Conservation (phyloP, 2,329 filamentous ascomycete genomes). For the Acephala macrosclerotiorum region DNA sequence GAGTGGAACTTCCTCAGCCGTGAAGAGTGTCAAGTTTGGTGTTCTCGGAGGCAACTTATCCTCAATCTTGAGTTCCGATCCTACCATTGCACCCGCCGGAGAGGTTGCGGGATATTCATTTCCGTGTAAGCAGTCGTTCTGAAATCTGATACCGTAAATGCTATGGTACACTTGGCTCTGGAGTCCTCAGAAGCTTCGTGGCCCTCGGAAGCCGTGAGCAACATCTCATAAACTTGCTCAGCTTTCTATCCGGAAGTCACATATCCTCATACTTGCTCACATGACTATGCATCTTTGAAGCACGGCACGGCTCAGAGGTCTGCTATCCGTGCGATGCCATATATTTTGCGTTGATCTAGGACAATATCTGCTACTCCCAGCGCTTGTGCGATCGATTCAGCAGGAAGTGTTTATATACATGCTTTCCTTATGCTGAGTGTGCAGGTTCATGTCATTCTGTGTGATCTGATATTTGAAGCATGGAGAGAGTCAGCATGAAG, state of each 20-base stretch:
- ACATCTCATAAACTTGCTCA: background rate
- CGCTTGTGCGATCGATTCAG: background rate
- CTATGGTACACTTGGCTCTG: background rate
- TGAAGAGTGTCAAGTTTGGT: constrained; percentile 4
- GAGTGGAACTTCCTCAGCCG: background rate
- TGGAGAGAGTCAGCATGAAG: background rate
- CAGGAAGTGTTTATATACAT: constrained; percentile 6
- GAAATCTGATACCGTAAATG: background rate
- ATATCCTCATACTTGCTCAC: background rate
- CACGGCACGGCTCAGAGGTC: constrained; percentile 1
- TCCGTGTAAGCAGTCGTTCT: background rate
- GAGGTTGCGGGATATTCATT: background rate
- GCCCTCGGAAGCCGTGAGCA: background rate
- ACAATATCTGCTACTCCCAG: background rate
- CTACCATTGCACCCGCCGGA: background rate
- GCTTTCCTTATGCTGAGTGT: background rate
- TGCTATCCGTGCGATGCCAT: constrained; percentile 2
- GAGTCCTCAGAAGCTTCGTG: background rate
- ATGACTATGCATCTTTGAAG: background rate
- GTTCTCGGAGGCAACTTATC: background rate
- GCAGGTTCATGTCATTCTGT: background rate
- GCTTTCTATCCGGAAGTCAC: background rate
- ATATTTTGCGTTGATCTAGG: background rate
- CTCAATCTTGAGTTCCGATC: background rate
- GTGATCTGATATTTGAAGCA: constrained; percentile 2